Evolutionary conservation across 2,329 filamentous ascomycete species (phyloP).

Genomic region (Seiridium unicorne): DNA sequence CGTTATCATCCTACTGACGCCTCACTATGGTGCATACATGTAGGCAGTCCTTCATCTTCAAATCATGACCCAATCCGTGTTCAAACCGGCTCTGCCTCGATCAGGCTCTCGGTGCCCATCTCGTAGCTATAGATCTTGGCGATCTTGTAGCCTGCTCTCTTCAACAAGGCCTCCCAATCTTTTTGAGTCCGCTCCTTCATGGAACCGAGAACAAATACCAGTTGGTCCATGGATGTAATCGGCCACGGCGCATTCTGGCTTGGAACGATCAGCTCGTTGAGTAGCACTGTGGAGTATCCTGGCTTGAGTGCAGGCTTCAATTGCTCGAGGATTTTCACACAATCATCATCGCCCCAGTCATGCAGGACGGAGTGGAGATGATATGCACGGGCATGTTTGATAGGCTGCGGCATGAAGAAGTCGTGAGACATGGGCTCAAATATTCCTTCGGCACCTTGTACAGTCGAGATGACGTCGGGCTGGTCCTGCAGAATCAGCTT

Average conservation of each 20-base stretch:
- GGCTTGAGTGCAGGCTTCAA: background rate
- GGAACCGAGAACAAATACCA: background rate
- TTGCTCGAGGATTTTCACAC: background rate
- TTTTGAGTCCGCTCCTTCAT: background rate
- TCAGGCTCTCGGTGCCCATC: background rate
- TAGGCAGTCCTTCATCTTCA: too few species aligned
- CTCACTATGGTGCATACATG: too few species aligned
- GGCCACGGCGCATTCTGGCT: background rate
- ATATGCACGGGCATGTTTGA: background rate
- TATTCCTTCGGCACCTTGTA: background rate
- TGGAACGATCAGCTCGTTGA: background rate
- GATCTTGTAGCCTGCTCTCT: background rate
- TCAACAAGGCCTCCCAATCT: background rate
- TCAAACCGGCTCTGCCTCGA: background rate
- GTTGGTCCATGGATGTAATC: background rate
- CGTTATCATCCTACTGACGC: too few species aligned
- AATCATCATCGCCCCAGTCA: background rate
- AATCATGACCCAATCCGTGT: too few species aligned
- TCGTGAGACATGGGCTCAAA: background rate
- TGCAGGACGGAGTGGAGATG: background rate
- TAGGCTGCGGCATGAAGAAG: background rate
- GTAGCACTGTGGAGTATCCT: background rate
- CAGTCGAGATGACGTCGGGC: background rate
- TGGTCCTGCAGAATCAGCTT: background rate
- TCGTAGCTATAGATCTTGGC: background rate